Conservation (phyloP, 768 basidiomycete genomes). For the Lentinula guzmanii region DNA sequence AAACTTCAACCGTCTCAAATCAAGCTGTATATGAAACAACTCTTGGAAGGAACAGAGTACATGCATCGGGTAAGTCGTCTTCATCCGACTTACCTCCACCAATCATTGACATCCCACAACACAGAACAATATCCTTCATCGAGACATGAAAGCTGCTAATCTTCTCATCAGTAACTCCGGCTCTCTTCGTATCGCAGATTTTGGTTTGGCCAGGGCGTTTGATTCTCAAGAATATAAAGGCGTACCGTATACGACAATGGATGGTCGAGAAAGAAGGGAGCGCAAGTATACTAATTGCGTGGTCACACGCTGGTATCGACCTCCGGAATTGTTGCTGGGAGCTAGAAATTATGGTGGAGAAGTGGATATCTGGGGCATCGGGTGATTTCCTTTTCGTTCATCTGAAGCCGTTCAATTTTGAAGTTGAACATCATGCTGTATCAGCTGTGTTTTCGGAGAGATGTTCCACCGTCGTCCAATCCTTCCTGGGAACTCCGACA, state of each 20-base stretch:
- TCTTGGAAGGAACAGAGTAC: constrained; percentile 93
- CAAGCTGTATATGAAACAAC: constrained; percentile 94
- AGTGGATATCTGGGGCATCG: constrained; percentile 97
- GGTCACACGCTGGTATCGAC: constrained; percentile 92
- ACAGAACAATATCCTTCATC: constrained; percentile 94
- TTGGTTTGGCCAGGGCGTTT: constrained; percentile 87
- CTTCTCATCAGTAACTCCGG: constrained; percentile 88
- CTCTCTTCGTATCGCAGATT: constrained; percentile 84
- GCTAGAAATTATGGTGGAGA: constrained; percentile 87
- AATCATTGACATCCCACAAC: constrained; percentile 8
- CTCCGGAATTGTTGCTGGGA: constrained; percentile 88
- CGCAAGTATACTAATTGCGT: constrained; percentile 93
- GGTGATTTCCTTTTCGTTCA: constrained; percentile 33
- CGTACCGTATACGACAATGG: constrained; percentile 11
- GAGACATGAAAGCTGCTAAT: constrained; percentile 99
- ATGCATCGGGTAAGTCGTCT: constrained; percentile 75
- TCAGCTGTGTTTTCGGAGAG: constrained; percentile 91
- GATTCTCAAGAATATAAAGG: constrained; percentile 33
- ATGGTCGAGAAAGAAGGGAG: constrained; percentile 22
- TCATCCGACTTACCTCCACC: background rate
- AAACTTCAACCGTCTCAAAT: constrained; percentile 79
- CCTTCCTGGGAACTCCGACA: constrained; percentile 78
- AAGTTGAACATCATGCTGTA: background rate
- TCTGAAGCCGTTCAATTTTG: background rate
- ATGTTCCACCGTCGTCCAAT: constrained; percentile 90